Base-by-base conservation (phyloP, 1,139 yeast genomes). In the Candida sojae region DNA sequence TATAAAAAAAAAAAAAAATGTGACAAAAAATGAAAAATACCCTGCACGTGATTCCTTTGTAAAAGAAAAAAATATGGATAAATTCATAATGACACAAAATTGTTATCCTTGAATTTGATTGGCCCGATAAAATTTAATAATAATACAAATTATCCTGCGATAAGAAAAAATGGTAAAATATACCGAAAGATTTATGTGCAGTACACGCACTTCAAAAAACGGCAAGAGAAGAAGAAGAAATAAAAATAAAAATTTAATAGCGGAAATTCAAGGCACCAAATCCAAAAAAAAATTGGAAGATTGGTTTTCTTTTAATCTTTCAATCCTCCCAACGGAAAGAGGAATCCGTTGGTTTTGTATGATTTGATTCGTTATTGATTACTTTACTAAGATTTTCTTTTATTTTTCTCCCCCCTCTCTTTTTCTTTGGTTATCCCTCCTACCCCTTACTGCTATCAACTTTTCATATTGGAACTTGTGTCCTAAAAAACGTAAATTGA, bases 331-430 rank as follows among this genome's bases (percentile, higher is more conserved):
- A 35, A 17, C 41, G 41, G 41, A 33, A 38, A 6, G 12, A n/a
- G 21, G 25, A n/a, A 38, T 12, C 41, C 41, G 41, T 21, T 26
- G 7, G 8, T 28, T 29, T 13, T n/a, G n/a, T 38, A 10, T 28
- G 33, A 38, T 38, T 38, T 38, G 41, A 38, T 38, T 38, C 41
- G 41, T 28, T 3, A n/a, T 28, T 38, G 41, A 38, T 38, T 31
- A 31, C n/a, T n/a, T n/a, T n/a, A n/a, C n/a, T n/a, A n/a, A n/a
- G n/a, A n/a, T n/a, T n/a, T n/a, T n/a, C n/a, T n/a, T n/a, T n/a
- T n/a, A n/a, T n/a, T n/a, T n/a, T n/a, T n/a, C n/a, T n/a, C n/a
- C n/a, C n/a, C n/a, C n/a, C n/a, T n/a, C n/a, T n/a, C n/a, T n/a
- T n/a, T 31, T 30, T 30, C 12, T 30, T 31, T 11, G 3, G 34